These are phyloP conservation scores for Mixia osmundae DNA, from an alignment of 1,284 basidiomycete genomes.

Conservation along the genomic window DNA sequence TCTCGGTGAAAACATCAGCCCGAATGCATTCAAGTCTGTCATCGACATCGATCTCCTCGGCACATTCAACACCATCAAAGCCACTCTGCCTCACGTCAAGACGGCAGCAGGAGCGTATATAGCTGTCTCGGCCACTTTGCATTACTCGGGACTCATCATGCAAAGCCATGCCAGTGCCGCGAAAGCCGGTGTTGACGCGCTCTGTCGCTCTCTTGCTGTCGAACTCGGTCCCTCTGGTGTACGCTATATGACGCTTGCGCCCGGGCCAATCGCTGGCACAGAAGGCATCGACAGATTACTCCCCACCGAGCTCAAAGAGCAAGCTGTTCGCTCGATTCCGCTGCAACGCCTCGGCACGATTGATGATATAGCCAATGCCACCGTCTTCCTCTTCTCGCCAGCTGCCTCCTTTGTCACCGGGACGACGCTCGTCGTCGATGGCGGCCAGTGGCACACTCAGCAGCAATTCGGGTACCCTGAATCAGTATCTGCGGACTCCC, in stretches of 20 bases:
- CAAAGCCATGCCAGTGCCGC: conserved; percentile 86
- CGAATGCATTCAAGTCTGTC: conserved; percentile 77
- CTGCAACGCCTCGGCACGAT: conserved; percentile 41
- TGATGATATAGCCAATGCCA: conserved; percentile 53
- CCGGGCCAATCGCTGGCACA: conserved; percentile 47
- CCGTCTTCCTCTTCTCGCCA: conserved; percentile 68
- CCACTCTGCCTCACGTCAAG: conserved; percentile 50
- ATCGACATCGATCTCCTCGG: conserved; percentile 68
- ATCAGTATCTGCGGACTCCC: too few relatives aligned
- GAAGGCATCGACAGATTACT: conserved; percentile 58
- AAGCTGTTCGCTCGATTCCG: conserved; percentile 24
- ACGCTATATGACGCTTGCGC: conserved; percentile 8
- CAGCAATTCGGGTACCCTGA: neutral
- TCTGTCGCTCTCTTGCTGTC: conserved; percentile 59
- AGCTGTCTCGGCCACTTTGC: conserved; percentile 73
- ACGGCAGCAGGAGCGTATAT: conserved; percentile 49
- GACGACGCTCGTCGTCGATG: conserved; percentile 14
- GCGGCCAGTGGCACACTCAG: conserved; percentile 6
- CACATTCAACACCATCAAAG: conserved; percentile 84
- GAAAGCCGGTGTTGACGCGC: conserved; percentile 78
- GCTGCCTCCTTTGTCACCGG: conserved; percentile 37
- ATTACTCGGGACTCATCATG: conserved; percentile 48
- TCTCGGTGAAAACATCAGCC: conserved; percentile 40
- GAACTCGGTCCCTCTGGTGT: conserved; percentile 90
- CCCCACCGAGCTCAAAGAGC: conserved; percentile 22